Evolutionary conservation across 805 yeast genomes (phyloP).

Genomic region (Candida parachauliodes): DNA sequence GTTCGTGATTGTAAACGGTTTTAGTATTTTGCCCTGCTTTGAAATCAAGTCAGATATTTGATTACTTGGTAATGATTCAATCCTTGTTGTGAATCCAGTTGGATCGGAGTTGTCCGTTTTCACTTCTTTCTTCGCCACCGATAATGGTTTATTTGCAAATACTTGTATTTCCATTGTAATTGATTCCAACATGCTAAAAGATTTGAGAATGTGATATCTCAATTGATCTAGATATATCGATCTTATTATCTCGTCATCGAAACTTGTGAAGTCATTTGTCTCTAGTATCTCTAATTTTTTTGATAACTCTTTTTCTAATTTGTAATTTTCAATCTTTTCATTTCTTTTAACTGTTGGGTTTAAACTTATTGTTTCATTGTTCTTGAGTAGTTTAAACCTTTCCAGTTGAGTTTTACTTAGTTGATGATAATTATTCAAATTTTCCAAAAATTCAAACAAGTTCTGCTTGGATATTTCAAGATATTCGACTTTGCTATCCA

Average conservation of each 20-base stretch:
- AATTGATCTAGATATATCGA: slow-evolving; percentile 54
- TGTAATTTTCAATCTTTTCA: slow-evolving; percentile 68
- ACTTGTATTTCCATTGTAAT: slow-evolving; percentile 65
- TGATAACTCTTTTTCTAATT: slow-evolving; percentile 53
- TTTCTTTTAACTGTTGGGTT: slow-evolving; percentile 51
- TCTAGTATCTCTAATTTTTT: slow-evolving; percentile 40
- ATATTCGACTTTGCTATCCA: slow-evolving; percentile 24
- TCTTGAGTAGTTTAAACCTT: slow-evolving; percentile 5
- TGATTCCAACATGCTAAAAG: slow-evolving; percentile 57
- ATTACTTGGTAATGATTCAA: slow-evolving; percentile 47
- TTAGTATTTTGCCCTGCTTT: slow-evolving; percentile 70
- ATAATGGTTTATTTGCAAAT: slow-evolving; percentile 42
- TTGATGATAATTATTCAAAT: slow-evolving; percentile 39
- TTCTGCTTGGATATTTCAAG: slow-evolving; percentile 34
- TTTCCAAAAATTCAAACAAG: slow-evolving; percentile 44
- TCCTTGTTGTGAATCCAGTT: slow-evolving; percentile 56
- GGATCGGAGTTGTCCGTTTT: slow-evolving; percentile 9
- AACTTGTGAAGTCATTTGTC: slow-evolving; percentile 13
- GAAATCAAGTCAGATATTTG: slow-evolving; percentile 45
- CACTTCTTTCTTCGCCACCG: background rate
- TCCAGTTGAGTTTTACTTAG: slow-evolving; percentile 13
- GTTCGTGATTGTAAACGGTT: slow-evolving; percentile 76
- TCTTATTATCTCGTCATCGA: slow-evolving; percentile 66
- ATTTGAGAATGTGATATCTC: slow-evolving; percentile 45
- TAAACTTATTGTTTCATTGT: background rate